Evolutionary conservation across 2,329 filamentous ascomycete genomes (phyloP), one percentile per base, ranked within the genome.

Genomic region (Exophiala oligosperma): DNA sequence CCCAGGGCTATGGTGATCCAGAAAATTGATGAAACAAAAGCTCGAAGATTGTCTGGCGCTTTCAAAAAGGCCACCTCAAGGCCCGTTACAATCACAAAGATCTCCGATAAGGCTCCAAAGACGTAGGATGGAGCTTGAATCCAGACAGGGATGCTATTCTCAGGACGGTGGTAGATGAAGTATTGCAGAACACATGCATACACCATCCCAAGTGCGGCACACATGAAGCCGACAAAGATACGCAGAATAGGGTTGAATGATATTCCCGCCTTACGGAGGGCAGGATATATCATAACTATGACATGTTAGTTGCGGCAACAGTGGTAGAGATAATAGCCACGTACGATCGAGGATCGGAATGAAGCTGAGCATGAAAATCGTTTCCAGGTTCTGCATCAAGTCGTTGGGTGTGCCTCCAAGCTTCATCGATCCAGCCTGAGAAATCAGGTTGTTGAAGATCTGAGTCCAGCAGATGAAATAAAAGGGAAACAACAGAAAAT

Each of bases 21-120:
- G 69, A 85, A 85, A 66, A 91, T 77, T 17, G 84, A 82, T 72
- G 77, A 79, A 4, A 92, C 87, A 14, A 92, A 79, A 1, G 86
- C 89, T 64, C 88, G 86, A 89, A 92, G 92, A 76, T 91, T 91
- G 68, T 81, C 81, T 1, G 87, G 87, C 0, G 88, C 87, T 72
- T 90, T 89, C 67, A 86, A 89, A 73, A 86, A 90, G 17, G 86
- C 87, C 64, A 90, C 90, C 70, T 91, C 88, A 9, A 89, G 80
- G 60, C 84, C 84, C 1, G 87, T 88, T 60, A 90, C 84, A 9
- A 83, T 86, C 48, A 83, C 83, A 67, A 87, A 83, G 57, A 87
- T 85, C 69, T 87, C 76, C 24, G 77, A 78, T 26, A 77, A 63
- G 6, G 81, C 80, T 21, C 84, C 81, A 26, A 85, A 72, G 7